phyloP scores from a whole-genome alignment of 108 stramenopile genomes.

The Nannochloropsis salina region DNA sequence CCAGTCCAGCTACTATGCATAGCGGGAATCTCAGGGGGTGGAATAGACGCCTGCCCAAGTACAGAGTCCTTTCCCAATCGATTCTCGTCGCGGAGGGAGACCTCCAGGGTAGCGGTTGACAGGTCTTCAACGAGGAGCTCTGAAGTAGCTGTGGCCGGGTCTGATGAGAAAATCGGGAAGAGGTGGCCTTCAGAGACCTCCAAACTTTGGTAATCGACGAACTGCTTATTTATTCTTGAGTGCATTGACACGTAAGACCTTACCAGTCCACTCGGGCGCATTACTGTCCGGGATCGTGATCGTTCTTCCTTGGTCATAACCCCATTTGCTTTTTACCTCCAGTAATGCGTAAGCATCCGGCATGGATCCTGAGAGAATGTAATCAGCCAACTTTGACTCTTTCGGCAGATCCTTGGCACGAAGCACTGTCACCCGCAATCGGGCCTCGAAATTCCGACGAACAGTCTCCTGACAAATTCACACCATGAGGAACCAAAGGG shows the following conservation, averaged over 20 bases:
- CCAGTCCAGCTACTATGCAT: not conserved
- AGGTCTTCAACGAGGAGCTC: not conserved
- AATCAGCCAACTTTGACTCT: not conserved
- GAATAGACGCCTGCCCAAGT: not conserved
- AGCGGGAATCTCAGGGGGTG: not conserved
- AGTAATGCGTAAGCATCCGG: conserved; percentile 12
- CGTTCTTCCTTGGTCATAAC: not conserved
- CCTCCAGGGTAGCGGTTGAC: not conserved
- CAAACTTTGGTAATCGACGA: too few relatives aligned
- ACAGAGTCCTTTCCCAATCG: not conserved
- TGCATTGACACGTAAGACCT: not conserved
- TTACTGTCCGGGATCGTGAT: not conserved
- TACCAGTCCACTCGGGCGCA: conserved; percentile 2
- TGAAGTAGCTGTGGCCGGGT: not conserved
- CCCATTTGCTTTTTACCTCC: not conserved
- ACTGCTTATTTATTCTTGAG: not conserved
- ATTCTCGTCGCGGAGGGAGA: conserved; percentile 6
- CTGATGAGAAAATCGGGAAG: not conserved
- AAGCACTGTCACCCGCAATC: not conserved
- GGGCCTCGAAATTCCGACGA: not conserved
- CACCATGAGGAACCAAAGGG: too few relatives aligned
- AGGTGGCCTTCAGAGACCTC: too few relatives aligned
- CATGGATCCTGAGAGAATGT: not conserved
- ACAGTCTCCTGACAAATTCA: not conserved
- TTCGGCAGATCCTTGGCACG: conserved; percentile 1